A percentile compares a stretch with the other conserved stretches of the same genome.
Conservation (phyloP, 805 yeast genomes). For the Lachancea sp. region DNA sequence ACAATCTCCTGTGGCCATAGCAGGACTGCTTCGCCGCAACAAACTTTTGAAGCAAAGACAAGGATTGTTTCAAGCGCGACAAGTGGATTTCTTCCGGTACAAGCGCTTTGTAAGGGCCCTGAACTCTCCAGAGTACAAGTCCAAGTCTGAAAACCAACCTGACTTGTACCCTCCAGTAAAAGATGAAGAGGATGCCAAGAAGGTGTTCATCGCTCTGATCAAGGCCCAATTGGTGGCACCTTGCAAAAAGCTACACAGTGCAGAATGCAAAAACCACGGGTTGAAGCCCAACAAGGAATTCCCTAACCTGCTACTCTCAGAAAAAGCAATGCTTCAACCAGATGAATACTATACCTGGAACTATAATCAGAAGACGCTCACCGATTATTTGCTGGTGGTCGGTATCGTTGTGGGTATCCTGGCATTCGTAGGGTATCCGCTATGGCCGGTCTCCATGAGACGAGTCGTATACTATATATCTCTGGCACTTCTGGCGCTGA, state of each 20-base stretch:
- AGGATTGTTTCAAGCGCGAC: slow-evolving; percentile 67
- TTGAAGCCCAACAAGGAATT: slow-evolving; percentile 54
- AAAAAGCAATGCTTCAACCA: slow-evolving; percentile 53
- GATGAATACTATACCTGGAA: slow-evolving; percentile 81
- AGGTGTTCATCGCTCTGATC: slow-evolving; percentile 60
- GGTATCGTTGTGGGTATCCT: slow-evolving; percentile 54
- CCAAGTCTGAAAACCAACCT: slow-evolving; percentile 43
- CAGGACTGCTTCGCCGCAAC: slow-evolving; percentile 62
- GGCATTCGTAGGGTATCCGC: slow-evolving; percentile 74
- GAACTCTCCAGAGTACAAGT: slow-evolving; percentile 61
- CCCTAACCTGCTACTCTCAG: slow-evolving; percentile 53
- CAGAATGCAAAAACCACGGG: slow-evolving; percentile 55
- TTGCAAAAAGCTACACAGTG: slow-evolving; percentile 63
- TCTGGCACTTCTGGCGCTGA: slow-evolving; percentile 63
- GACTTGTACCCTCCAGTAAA: slow-evolving; percentile 43
- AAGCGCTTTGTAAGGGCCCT: slow-evolving; percentile 80
- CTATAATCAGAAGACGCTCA: slow-evolving; percentile 57
- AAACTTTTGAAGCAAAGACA: slow-evolving; percentile 68
- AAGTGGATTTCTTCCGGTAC: slow-evolving; percentile 76
- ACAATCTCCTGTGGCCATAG: slow-evolving; percentile 54
- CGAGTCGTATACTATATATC: slow-evolving; percentile 87
- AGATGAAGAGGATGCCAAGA: slow-evolving; percentile 51
- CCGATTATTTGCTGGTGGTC: slow-evolving; percentile 35
- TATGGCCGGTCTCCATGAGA: slow-evolving; percentile 91
- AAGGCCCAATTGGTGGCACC: slow-evolving; percentile 71